A percentile compares a stretch with the other conserved stretches of the same genome.
phyloP scores from a whole-genome alignment of 2,329 filamentous ascomycete species.

The Colletotrichum tropicicola region DNA sequence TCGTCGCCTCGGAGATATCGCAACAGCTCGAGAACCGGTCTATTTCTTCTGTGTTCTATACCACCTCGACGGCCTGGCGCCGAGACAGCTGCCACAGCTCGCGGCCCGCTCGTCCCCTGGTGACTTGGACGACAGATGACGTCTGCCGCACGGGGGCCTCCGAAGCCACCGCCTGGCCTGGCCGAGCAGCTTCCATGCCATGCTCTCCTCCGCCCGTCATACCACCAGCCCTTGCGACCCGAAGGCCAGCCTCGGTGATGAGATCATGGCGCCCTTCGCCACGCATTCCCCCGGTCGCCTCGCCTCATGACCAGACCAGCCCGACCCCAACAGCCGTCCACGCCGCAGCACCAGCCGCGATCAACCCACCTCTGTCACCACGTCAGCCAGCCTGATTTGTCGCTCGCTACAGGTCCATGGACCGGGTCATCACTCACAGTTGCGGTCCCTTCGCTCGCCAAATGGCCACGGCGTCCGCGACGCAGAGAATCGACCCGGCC shows the following conservation, averaged over 20 bases:
- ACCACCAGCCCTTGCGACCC: background rate
- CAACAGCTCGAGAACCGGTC: background rate
- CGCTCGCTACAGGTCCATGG: too few relatives aligned
- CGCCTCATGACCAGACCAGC: background rate
- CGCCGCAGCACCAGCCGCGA: background rate
- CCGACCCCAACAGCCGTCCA: constrained; percentile 13
- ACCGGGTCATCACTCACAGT: constrained; percentile 23
- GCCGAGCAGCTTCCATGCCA: background rate
- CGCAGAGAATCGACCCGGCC: constrained; percentile 30
- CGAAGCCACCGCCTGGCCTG: background rate
- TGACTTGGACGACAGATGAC: background rate
- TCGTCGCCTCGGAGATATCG: background rate
- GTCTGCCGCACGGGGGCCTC: background rate
- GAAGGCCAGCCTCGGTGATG: constrained; percentile 1
- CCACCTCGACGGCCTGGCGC: background rate
- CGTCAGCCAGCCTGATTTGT: background rate
- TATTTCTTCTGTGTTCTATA: background rate
- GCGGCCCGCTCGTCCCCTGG: background rate
- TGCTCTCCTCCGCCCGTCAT: constrained; percentile 7
- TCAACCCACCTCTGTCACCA: background rate
- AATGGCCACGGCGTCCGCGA: constrained; percentile 26
- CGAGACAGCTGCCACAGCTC: background rate
- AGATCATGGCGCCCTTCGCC: too few relatives aligned
- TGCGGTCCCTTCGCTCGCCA: constrained; percentile 2
- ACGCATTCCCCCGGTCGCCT: background rate